Conservation (phyloP, 2,329 filamentous ascomycete genomes). For the Verticillium isaacii region DNA sequence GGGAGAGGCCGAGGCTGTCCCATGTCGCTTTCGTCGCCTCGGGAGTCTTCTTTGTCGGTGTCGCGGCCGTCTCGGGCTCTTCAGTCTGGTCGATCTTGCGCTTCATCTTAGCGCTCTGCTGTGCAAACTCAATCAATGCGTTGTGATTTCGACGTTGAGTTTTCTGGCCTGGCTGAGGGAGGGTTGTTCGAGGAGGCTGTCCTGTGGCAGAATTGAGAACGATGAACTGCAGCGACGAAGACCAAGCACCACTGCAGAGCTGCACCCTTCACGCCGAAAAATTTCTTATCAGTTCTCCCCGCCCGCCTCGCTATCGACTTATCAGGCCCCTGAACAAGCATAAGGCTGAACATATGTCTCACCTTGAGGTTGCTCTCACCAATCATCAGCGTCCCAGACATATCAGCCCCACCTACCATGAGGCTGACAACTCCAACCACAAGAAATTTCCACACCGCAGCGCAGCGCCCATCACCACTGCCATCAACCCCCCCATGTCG, state of each 20-base stretch:
- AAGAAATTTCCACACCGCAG: neutral
- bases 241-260: neutral
- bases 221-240: neutral
- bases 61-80: slow-evolving; percentile 33
- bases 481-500: neutral
- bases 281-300: neutral
- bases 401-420: neutral
- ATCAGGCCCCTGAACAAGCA: neutral
- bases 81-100: slow-evolving; percentile 56
- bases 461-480: neutral
- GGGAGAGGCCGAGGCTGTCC: slow-evolving; percentile 72
- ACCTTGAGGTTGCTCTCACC: neutral
- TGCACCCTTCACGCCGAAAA: neutral
- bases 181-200: neutral
- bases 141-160: neutral
- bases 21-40: slow-evolving; percentile 53
- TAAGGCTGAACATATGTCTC: neutral
- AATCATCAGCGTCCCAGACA: neutral
- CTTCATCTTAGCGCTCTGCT: slow-evolving; percentile 42
- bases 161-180: neutral
- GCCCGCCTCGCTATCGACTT: neutral
- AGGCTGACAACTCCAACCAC: neutral
- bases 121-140: neutral
- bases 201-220: neutral
- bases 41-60: slow-evolving; percentile 16